Base-by-base conservation (phyloP, 768 basidiomycete genomes). In the Naganishia kalamii region DNA sequence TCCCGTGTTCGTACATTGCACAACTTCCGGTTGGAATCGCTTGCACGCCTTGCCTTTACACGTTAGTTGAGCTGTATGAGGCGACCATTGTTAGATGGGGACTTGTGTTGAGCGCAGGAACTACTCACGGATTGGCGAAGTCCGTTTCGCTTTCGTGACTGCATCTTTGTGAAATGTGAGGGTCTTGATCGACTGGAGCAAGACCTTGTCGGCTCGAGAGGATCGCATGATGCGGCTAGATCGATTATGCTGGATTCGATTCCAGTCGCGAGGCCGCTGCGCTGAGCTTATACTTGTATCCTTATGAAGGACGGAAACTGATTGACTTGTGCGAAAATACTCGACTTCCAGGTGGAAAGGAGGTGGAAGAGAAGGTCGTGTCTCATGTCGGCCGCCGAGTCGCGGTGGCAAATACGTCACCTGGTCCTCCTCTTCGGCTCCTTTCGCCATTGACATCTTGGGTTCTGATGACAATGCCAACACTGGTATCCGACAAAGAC, bases 1-100 rank as follows among this genome's bases (percentile, higher is more conserved):
- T 41, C 92, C 90, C 19, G 88, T 80, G 69, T 87, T 93, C 62
- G 80, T 81, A 78, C 93, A 97, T 70, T 89, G 86, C 35, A 97
- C 87, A 25, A 85, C 90, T 61, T 91, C 88, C 1, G 92, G 92
- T 65, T 86, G 83, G 78, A 86, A 94, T 25, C 84, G 72, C 41
- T 80, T 81, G 77, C 93, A 97, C 27, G 89, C 78, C 69, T 85
- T 85, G 51, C 93, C 93, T 32, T 85, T 73, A 78, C 93, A 97
- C 29, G 81, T 82, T 33, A 94, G 84, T 74, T 96, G 93, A 3
- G 85, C 76, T 75, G 49, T 8, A n/a, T 51, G 32, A 29, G 30
- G 25, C 0, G 33, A 48, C 6, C 23, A 47, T 19, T 11, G 11
- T 47, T 37, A 37, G 62, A 27, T 23, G 46, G 21, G 57, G 46